Conservation (phyloP, 352 stramenopile genomes). For the Globisporangium okanoganense region DNA sequence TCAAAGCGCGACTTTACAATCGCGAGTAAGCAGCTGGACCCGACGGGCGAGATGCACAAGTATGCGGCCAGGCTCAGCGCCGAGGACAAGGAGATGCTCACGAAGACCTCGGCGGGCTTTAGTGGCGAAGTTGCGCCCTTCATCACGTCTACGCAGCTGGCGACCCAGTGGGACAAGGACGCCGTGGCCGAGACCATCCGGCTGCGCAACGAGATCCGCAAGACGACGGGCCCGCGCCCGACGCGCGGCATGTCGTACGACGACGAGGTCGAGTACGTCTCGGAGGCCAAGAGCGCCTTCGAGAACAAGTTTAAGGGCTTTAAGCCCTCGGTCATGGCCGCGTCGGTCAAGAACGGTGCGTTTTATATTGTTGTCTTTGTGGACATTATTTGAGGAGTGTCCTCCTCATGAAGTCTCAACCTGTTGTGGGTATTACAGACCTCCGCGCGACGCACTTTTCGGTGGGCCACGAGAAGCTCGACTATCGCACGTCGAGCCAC, state of each 20-base stretch:
- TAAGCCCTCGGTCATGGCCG: constrained; percentile 73
- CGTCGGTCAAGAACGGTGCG: constrained; percentile 70
- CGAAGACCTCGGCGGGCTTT: constrained; percentile 54
- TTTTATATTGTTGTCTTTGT: neutral
- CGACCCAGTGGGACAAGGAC: constrained; percentile 61
- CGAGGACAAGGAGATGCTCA: constrained; percentile 53
- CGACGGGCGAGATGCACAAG: constrained; percentile 61
- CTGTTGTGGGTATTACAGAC: constrained; percentile 29
- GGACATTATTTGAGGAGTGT: neutral
- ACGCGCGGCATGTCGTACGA: constrained; percentile 72
- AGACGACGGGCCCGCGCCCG: constrained; percentile 46
- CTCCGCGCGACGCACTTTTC: constrained; percentile 73
- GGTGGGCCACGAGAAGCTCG: constrained; percentile 55
- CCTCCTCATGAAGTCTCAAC: constrained; percentile 4
- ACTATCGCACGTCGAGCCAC: constrained; percentile 74
- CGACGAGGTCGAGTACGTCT: constrained; percentile 76
- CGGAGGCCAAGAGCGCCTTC: constrained; percentile 64
- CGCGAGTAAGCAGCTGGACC: constrained; percentile 49
- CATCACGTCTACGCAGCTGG: constrained; percentile 60
- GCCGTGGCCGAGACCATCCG: constrained; percentile 51
- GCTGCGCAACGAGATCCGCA: constrained; percentile 63
- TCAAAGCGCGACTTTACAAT: constrained; percentile 55
- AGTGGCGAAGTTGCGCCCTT: constrained; percentile 48
- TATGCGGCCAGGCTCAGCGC: constrained; percentile 51
- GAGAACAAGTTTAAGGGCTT: constrained; percentile 68